Percentiles rank a stretch among this genome's conserved stretches.
Conservation (phyloP, 139 green algal species). For the Dunaliella sp. region DNA sequence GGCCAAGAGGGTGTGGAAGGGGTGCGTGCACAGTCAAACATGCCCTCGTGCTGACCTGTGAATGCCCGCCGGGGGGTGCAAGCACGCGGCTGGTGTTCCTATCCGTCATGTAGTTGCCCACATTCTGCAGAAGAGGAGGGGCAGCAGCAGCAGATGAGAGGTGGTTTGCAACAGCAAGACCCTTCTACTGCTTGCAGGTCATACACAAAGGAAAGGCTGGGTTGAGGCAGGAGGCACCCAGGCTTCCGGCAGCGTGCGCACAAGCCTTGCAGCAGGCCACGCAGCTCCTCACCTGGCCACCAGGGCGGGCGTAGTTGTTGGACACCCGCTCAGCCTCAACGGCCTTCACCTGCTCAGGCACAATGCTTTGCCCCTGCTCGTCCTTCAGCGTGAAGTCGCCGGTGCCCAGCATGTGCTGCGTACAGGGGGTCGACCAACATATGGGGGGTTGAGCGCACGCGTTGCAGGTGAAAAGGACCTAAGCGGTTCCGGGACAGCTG, state of each 20-base stretch:
- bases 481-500: not conserved
- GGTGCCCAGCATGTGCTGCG: slow-evolving; percentile 16
- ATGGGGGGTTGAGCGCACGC: not conserved
- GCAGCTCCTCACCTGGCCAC: not conserved
- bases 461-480: not conserved
- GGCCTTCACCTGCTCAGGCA: slow-evolving; percentile 21
- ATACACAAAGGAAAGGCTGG: not conserved
- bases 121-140: slow-evolving; percentile 28
- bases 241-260: too few relatives aligned
- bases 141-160: too few relatives aligned
- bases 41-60: slow-evolving; percentile 29
- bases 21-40: not conserved
- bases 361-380: slow-evolving; percentile 32
- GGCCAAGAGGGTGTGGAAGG: too few relatives aligned
- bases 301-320: slow-evolving; percentile 44
- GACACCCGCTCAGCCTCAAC: slow-evolving; percentile 7
- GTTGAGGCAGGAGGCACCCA: not conserved
- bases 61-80: slow-evolving; percentile 64
- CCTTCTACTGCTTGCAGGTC: too few relatives aligned
- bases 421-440: not conserved
- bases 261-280: too few relatives aligned
- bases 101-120: slow-evolving; percentile 51
- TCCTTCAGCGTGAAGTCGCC: slow-evolving; percentile 32
- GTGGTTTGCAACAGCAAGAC: too few relatives aligned
- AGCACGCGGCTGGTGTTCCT: slow-evolving; percentile 66